Conservation (phyloP, 176 grass and related monocot genomes). For the Dactylis glomerata region DNA sequence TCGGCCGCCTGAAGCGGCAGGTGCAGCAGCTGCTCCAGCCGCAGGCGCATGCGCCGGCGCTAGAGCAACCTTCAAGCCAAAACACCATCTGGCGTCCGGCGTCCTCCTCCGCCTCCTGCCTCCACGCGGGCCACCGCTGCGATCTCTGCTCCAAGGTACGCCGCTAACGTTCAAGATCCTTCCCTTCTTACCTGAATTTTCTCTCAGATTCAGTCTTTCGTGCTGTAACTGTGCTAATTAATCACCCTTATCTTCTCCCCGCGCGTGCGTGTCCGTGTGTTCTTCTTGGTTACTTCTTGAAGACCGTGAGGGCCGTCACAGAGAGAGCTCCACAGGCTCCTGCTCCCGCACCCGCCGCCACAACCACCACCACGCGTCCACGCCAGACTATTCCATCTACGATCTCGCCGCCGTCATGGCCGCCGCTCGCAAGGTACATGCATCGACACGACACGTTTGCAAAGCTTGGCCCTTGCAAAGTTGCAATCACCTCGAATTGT, state of each 20-base stretch:
- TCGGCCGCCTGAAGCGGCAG: background rate
- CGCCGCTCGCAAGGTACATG: slow-evolving; percentile 37
- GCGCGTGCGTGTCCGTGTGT: background rate
- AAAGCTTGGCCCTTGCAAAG: background rate
- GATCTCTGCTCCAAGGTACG: slow-evolving; percentile 62
- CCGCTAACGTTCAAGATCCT: background rate
- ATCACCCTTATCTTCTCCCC: background rate
- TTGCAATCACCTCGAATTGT: background rate
- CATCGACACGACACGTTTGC: background rate
- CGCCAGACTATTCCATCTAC: slow-evolving; percentile 43
- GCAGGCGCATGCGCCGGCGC: background rate
- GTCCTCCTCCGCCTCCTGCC: slow-evolving; percentile 31
- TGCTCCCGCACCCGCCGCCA: background rate
- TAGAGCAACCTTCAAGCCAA: slow-evolving; percentile 76
- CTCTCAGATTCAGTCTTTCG: background rate
- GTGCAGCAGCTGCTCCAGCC: background rate
- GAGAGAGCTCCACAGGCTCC: slow-evolving; percentile 14
- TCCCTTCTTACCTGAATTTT: background rate
- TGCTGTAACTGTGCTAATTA: background rate
- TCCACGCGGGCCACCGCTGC: slow-evolving; percentile 42
- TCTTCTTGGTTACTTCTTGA: background rate
- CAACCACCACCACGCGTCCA: background rate
- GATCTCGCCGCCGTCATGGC: slow-evolving; percentile 47
- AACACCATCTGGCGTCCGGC: slow-evolving; percentile 43
- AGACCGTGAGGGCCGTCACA: slow-evolving; percentile 38